Base-by-base conservation (phyloP, 1,284 basidiomycete species). In the Rhodotorula sp. region DNA sequence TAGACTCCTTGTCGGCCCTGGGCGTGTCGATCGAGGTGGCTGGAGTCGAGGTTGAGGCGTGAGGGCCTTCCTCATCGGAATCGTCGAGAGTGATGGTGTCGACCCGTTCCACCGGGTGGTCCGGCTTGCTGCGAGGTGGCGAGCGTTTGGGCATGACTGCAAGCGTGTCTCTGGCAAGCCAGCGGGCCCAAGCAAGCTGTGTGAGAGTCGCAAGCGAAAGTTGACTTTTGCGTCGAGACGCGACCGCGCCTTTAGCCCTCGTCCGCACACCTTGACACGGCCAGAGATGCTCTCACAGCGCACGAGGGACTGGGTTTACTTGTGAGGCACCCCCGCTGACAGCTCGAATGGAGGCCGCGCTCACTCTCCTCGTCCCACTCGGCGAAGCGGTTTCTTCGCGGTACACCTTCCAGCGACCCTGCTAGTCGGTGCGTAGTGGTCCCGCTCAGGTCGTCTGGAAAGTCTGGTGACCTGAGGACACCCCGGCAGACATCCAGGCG, bases 381-480 rank as follows among this genome's bases (percentile, higher is more conserved):
- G n/a, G 44, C 54, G 16, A 37, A 71, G 69, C 48, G 52, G 46
- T 24, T 74, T 72, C 26, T 64, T 74, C 47, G 46, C 64, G 86
- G 80, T 85, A 3, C 89, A 90, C 75, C 81, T 89, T 24, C 84
- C 86, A 1, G 85, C 86, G 5, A 86, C 88, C 2, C 75, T 90
- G 6, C 76, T 88, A 31, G 77, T 90, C 50, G 72, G 69, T 67
- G 26, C 24, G 70, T 54, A n/a, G 1, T 2, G 28, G 26, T 18
- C 24, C 13, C 18, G 48, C 34, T 20, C 28, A 34, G 13, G 13
- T 5, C 5, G 15, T 8, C 1, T 7, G 48, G 48, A 16, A 13
- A 15, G 0, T n/a, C 9, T 20, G 6, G 48, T 24, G 26, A 34
- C n/a, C 9, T 5, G 7, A 4, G 1, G 31, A 52, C 34, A 3